Conservation (phyloP, 2,329 filamentous ascomycete species). For the Fusarium metavorans region DNA sequence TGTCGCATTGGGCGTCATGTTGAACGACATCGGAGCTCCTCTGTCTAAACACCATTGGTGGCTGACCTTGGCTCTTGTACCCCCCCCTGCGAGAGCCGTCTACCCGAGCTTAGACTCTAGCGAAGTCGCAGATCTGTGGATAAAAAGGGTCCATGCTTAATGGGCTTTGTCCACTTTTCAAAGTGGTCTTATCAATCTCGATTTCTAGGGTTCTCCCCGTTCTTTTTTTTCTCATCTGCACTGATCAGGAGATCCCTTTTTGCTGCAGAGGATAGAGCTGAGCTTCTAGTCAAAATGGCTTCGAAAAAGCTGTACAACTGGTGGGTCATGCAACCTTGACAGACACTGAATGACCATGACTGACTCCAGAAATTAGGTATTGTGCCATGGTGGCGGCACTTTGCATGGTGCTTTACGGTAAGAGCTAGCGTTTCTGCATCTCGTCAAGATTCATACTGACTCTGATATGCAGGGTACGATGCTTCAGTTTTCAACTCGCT, state of each 20-base stretch:
- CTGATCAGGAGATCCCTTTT: not conserved
- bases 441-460: not conserved
- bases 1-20: not conserved
- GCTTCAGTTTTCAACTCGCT: constrained; percentile 77
- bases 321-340: not conserved
- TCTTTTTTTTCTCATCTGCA: not conserved
- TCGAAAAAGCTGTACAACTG: constrained; percentile 9
- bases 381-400: constrained; percentile 65
- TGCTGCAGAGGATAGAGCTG: not conserved
- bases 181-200: not conserved
- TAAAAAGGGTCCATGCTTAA: constrained; percentile 5
- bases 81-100: not conserved
- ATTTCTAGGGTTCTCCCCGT: not conserved
- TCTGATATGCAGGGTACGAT: constrained; percentile 61
- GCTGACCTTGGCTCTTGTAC: not conserved
- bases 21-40: not conserved
- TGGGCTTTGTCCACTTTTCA: constrained; percentile 1
- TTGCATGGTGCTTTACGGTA: constrained; percentile 77
- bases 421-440: not conserved
- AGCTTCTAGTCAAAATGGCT: not conserved
- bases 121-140: constrained; percentile 1
- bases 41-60: not conserved
- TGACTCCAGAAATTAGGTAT: not conserved
- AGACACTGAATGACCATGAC: not conserved
- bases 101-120: not conserved